Percentiles rank a stretch among this genome's conserved stretches.
These are phyloP conservation scores for Phlyctochytrium bullatum DNA, from an alignment of 192 early-diverging fungal genomes.

Conservation along the genomic window DNA sequence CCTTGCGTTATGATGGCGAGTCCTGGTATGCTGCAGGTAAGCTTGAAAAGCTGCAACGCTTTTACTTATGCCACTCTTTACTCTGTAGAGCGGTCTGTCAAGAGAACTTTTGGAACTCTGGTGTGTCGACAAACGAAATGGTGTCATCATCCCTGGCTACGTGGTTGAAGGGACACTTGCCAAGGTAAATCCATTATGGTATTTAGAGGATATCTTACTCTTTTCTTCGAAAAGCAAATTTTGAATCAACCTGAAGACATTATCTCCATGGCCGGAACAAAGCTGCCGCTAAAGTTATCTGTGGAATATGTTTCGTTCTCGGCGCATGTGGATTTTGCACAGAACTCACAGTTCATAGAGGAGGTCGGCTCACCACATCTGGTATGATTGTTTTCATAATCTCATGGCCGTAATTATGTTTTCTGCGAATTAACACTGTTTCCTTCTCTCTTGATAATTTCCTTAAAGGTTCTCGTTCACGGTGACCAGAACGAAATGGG, in stretches of 20 bases:
- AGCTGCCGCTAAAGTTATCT: slow-evolving; percentile 74
- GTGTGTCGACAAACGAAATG: slow-evolving; percentile 89
- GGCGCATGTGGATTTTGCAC: slow-evolving; percentile 95
- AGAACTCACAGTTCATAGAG: slow-evolving; percentile 96
- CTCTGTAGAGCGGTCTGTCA: slow-evolving; percentile 73
- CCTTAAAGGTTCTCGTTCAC: slow-evolving; percentile 76
- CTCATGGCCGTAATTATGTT: neutral
- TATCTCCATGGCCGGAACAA: slow-evolving; percentile 72
- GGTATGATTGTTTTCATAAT: slow-evolving; percentile 37
- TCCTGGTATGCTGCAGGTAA: slow-evolving; percentile 94
- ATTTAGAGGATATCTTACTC: neutral
- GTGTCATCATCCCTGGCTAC: slow-evolving; percentile 94
- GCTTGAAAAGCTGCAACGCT: neutral
- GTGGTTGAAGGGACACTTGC: slow-evolving; percentile 96
- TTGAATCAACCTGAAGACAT: slow-evolving; percentile 83
- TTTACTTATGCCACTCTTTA: no score
- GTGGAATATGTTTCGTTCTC: slow-evolving; percentile 97
- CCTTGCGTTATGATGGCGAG: slow-evolving; percentile 99
- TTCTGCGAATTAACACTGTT: slow-evolving; percentile 1
- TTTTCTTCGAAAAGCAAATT: slow-evolving; percentile 39
- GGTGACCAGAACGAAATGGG: slow-evolving; percentile 95
- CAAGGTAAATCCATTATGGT: no score
- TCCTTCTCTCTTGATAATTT: slow-evolving; percentile 10
- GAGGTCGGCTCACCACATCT: slow-evolving; percentile 89
- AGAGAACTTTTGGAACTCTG: slow-evolving; percentile 94